phyloP scores from a whole-genome alignment of 1,284 basidiomycete genomes.

The Grifola frondosa region DNA sequence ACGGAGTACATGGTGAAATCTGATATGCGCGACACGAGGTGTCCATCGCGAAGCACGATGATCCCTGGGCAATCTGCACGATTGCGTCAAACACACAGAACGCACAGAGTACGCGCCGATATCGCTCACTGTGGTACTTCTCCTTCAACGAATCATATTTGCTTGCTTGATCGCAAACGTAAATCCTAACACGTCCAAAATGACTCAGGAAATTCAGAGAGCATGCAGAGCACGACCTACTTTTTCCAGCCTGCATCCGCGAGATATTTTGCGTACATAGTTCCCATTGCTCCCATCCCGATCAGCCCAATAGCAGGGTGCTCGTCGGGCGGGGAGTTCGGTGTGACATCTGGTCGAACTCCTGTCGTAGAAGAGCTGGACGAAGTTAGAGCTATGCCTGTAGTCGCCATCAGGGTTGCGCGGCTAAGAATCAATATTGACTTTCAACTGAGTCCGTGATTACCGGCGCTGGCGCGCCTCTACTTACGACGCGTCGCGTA shows the following conservation, averaged over 20 bases:
- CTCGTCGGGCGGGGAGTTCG: slow-evolving; percentile 46
- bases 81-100: slow-evolving; percentile 5
- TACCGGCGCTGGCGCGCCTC: slow-evolving; percentile 9
- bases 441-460: slow-evolving; percentile 1
- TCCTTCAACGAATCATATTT: slow-evolving; percentile 67
- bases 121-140: slow-evolving; percentile 60
- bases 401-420: no score
- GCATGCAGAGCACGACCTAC: slow-evolving; percentile 46
- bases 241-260: slow-evolving; percentile 82
- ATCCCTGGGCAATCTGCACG: slow-evolving; percentile 54
- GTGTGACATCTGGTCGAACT: slow-evolving; percentile 42
- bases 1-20: slow-evolving; percentile 59
- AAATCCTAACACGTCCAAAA: slow-evolving; percentile 59
- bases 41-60: slow-evolving; percentile 44
- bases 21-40: slow-evolving; percentile 30
- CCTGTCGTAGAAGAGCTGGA: no score
- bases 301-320: slow-evolving; percentile 86
- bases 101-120: not conserved
- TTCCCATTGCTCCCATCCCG: slow-evolving; percentile 95
- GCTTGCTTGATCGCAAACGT: slow-evolving; percentile 88
- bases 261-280: slow-evolving; percentile 85
- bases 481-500: slow-evolving; percentile 24
- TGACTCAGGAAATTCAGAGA: no score
- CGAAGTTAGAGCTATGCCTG: no score
- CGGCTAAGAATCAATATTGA: no score